Conservation (phyloP, 805 yeast genomes). For the Candida ovalis region DNA sequence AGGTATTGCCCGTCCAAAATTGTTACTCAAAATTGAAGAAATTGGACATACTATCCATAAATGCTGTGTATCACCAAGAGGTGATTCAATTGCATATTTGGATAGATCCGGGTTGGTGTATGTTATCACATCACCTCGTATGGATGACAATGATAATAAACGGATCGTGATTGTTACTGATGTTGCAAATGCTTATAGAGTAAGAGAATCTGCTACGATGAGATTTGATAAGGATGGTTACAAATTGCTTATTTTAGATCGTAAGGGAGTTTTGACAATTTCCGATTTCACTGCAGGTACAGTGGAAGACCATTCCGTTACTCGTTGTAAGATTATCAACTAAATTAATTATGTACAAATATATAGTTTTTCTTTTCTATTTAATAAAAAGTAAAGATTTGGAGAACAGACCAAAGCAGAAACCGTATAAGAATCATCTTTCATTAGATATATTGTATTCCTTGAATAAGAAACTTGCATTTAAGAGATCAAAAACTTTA, state of each 20-base stretch:
- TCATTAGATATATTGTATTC: slow-evolving; percentile 12
- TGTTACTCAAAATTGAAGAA: slow-evolving; percentile 65
- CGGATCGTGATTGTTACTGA: slow-evolving; percentile 70
- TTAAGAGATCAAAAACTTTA: slow-evolving; percentile 30
- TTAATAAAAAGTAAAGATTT: too few relatives aligned
- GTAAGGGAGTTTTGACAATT: slow-evolving; percentile 74
- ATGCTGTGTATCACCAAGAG: slow-evolving; percentile 75
- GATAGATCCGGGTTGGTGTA: slow-evolving; percentile 77
- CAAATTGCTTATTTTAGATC: slow-evolving; percentile 67
- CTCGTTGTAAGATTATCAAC: slow-evolving; percentile 59
- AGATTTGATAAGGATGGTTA: slow-evolving; percentile 80
- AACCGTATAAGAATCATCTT: background rate
- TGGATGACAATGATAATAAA: slow-evolving; percentile 51
- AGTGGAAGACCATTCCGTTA: slow-evolving; percentile 64
- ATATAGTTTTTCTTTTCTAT: background rate
- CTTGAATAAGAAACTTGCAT: slow-evolving; percentile 13
- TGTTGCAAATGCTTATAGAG: slow-evolving; percentile 69
- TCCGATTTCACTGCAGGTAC: slow-evolving; percentile 87
- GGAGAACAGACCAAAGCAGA: too few relatives aligned
- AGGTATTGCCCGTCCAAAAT: slow-evolving; percentile 53
- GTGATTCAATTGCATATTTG: slow-evolving; percentile 78
- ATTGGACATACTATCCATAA: slow-evolving; percentile 77
- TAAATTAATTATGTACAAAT: slow-evolving; percentile 9
- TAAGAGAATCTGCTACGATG: slow-evolving; percentile 74
- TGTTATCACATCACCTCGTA: slow-evolving; percentile 57